A percentile compares a stretch with the other conserved stretches of the same genome.
Conservation (phyloP, 345 rosid genomes). For the Cochlearia excelsa region DNA sequence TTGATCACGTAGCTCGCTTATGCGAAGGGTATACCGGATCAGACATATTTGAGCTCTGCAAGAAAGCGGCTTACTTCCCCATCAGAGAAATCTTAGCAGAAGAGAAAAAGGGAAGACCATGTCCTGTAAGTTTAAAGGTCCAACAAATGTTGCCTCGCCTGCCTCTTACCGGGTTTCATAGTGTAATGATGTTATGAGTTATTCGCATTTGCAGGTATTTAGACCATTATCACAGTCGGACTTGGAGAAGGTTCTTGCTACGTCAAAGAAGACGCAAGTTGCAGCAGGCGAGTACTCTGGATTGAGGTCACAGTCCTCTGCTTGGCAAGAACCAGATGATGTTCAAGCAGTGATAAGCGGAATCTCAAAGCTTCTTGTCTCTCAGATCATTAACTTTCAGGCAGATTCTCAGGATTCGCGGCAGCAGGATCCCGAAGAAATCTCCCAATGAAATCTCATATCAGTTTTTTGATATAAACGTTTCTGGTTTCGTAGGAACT, state of each 20-base stretch:
- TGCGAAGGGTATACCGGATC: constrained; percentile 90
- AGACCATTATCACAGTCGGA: constrained; percentile 70
- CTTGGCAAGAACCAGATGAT: constrained; percentile 69
- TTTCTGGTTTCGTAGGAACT: background rate
- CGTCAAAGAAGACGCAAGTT: constrained; percentile 68
- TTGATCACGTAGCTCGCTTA: constrained; percentile 58
- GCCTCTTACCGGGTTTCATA: too few relatives aligned
- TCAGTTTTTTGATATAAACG: too few relatives aligned
- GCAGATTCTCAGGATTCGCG: constrained; percentile 57
- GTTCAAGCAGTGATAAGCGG: constrained; percentile 78
- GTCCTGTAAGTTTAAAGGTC: constrained; percentile 46
- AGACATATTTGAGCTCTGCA: constrained; percentile 93
- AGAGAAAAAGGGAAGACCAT: constrained; percentile 69
- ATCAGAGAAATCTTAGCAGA: constrained; percentile 74
- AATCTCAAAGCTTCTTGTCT: constrained; percentile 75
- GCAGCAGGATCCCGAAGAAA: constrained; percentile 30
- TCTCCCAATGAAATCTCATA: constrained; percentile 19
- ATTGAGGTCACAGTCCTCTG: constrained; percentile 48
- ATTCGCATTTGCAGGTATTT: constrained; percentile 45
- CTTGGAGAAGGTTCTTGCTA: constrained; percentile 60
- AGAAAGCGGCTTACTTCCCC: constrained; percentile 90
- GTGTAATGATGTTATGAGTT: constrained; percentile 15
- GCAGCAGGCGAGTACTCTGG: constrained; percentile 73
- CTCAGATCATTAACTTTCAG: constrained; percentile 73
- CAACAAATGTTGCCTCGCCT: background rate